Conservation (phyloP, 345 rosid genomes). For the Aegle marmelos region DNA sequence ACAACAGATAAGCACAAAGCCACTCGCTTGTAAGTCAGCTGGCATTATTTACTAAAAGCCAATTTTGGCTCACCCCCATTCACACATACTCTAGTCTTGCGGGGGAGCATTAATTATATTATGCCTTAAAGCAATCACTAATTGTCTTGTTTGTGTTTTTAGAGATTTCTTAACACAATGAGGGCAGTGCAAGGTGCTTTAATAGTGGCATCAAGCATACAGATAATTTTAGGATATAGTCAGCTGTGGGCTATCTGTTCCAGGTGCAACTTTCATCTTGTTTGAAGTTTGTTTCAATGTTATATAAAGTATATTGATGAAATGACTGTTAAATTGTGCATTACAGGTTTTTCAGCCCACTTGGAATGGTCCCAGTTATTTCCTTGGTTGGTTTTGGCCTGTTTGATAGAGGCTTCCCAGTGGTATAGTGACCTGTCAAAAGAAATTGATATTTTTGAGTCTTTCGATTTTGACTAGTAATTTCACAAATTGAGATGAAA, state of each 20-base stretch:
- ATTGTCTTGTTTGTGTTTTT: slow-evolving; percentile 8
- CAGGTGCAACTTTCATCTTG: slow-evolving; percentile 46
- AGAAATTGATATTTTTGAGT: neutral
- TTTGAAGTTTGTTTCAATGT: neutral
- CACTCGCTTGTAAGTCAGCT: neutral
- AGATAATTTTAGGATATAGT: slow-evolving; percentile 91
- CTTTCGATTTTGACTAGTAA: neutral
- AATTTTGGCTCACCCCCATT: neutral
- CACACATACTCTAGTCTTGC: neutral
- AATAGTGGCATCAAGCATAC: slow-evolving; percentile 92
- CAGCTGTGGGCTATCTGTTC: slow-evolving; percentile 96
- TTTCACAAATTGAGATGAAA: neutral
- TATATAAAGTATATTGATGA: neutral
- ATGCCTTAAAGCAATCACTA: slow-evolving; percentile 3
- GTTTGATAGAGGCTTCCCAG: slow-evolving; percentile 96
- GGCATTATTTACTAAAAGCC: neutral
- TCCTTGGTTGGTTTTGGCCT: slow-evolving; percentile 88
- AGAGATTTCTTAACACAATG: slow-evolving; percentile 93
- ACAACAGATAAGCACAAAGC: neutral
- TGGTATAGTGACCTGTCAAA: slow-evolving; percentile 44
- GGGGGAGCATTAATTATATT: neutral
- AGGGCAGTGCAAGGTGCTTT: slow-evolving; percentile 98
- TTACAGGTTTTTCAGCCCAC: slow-evolving; percentile 94
- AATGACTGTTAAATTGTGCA: neutral
- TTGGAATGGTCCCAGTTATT: slow-evolving; percentile 97